Base-by-base conservation (phyloP, 345 rosid species). In the Eucalyptus cloeziana region DNA sequence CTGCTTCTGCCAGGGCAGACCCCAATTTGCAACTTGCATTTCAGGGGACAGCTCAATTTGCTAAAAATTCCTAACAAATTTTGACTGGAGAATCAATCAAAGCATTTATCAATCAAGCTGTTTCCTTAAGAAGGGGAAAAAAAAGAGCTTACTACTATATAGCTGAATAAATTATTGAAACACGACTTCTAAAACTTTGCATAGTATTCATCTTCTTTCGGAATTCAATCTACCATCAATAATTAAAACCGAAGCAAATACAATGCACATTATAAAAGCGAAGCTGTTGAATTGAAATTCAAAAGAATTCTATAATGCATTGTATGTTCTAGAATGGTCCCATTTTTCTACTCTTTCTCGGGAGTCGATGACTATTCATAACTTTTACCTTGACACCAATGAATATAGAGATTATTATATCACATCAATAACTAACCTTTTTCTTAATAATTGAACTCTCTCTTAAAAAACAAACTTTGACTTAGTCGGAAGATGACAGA, bases 271-370 rank as follows among this genome's bases (percentile, higher is more conserved):
- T 19, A 76, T 76, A 40, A 76, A 21, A 43, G 27, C 5, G 2
- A 30, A 22, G 14, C 8, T 40, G 24, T 24, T 5, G 2, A 40
- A 25, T 21, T 40, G 14, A 40, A 76, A 76, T 21, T 40, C 47
- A 76, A 40, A 19, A 76, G 8, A 10, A 37, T 21, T 6, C 1
- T 52, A 3, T 37, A 21, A 43, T 5, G 25, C 27, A 3, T 52
- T 52, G 25, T 52, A 21, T 21, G 25, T 52, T 2, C 2, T 52
- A 52, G 58, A 52, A 52, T 52, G 10, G 58, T 52, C 58, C 10
- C 1, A 8, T 21, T 52, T 25, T 52, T 52, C 25, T 52, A 52
- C 4, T 10, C 0, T 52, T 52, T 52, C 24, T 1, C 1, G 1
- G 0, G 10, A 52, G 25, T 52, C 7, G 7, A 50, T 52, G 58